phyloP scores from a whole-genome alignment of 495 filamentous ascomycete species.

The Bryoglossum gracile region DNA sequence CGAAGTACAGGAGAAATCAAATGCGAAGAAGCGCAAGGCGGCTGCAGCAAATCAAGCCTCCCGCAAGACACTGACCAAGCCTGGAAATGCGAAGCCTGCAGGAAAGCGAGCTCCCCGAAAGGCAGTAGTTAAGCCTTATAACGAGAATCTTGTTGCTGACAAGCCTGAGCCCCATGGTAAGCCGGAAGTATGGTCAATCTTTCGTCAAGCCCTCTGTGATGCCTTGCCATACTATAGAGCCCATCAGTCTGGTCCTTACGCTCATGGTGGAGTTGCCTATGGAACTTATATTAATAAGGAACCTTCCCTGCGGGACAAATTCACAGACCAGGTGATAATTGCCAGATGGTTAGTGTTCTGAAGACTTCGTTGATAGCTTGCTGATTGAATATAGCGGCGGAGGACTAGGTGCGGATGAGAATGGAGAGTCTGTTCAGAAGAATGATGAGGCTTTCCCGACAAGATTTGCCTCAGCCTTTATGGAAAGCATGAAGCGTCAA shows the following conservation, averaged over 20 bases:
- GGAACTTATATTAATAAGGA: slow-evolving; percentile 59
- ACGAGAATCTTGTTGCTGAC: slow-evolving; percentile 5
- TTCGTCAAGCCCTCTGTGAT: slow-evolving; percentile 58
- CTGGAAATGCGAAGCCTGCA: not conserved
- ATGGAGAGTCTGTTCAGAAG: slow-evolving; percentile 36
- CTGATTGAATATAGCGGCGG: slow-evolving; percentile 40
- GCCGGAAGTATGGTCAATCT: slow-evolving; percentile 53
- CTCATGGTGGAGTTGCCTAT: slow-evolving; percentile 35
- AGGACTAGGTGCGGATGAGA: too few species aligned
- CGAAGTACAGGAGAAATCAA: too few species aligned
- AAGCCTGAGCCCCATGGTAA: slow-evolving; percentile 34
- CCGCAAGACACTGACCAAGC: not conserved
- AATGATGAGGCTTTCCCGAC: slow-evolving; percentile 41
- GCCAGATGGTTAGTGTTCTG: slow-evolving; percentile 48
- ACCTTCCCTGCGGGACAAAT: slow-evolving; percentile 46
- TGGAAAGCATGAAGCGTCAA: slow-evolving; percentile 29
- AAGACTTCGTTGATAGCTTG: not conserved
- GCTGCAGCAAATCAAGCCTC: too few species aligned
- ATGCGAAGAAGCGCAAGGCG: too few species aligned
- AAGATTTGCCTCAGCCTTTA: slow-evolving; percentile 34
- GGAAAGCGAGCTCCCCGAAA: not conserved
- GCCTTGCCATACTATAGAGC: slow-evolving; percentile 57
- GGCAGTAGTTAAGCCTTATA: not conserved
- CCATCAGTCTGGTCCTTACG: slow-evolving; percentile 55
- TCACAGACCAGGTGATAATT: slow-evolving; percentile 60